Conservation (phyloP, 2,329 filamentous ascomycete species). For the Fonsecaea pedrosoi region DNA sequence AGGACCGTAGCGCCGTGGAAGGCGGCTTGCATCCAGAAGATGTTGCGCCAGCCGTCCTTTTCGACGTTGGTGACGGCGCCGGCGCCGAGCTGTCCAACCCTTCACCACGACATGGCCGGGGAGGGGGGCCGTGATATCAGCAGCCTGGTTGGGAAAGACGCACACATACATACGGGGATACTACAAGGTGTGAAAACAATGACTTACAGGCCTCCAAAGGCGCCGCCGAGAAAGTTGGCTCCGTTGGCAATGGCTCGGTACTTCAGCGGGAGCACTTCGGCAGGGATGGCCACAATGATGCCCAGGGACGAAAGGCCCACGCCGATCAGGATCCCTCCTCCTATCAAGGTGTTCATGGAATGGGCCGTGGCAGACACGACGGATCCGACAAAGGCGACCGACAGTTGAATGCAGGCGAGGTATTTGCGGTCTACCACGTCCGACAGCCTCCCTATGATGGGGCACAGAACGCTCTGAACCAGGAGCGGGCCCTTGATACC, state of each 20-base stretch:
- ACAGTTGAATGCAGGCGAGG: slow-evolving; percentile 58
- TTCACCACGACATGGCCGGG: slow-evolving; percentile 33
- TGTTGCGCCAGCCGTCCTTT: slow-evolving; percentile 61
- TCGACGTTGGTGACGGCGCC: slow-evolving; percentile 56
- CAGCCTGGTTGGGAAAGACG: no score
- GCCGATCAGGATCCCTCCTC: slow-evolving; percentile 62
- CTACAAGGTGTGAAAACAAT: neutral
- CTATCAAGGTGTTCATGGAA: slow-evolving; percentile 63
- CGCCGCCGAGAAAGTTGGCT: slow-evolving; percentile 58
- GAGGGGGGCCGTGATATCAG: no score
- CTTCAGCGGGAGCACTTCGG: slow-evolving; percentile 63
- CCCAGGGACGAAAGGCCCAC: slow-evolving; percentile 61
- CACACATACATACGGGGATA: no score
- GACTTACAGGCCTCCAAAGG: slow-evolving; percentile 59
- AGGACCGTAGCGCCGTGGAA: slow-evolving; percentile 58
- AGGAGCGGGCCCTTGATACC: slow-evolving; percentile 58
- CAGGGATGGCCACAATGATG: slow-evolving; percentile 62
- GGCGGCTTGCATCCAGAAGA: slow-evolving; percentile 65
- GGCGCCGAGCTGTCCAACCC: slow-evolving; percentile 57
- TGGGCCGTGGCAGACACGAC: slow-evolving; percentile 62
- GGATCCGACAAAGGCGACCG: slow-evolving; percentile 61
- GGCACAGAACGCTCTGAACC: slow-evolving; percentile 63
- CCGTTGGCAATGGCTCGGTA: slow-evolving; percentile 63
- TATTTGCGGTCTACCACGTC: slow-evolving; percentile 63
- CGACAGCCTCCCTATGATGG: slow-evolving; percentile 62